Evolutionary conservation across 2,329 filamentous ascomycete genomes (phyloP), one percentile per base, ranked within the genome.

Genomic region (Hymenoscyphus fraxineus): DNA sequence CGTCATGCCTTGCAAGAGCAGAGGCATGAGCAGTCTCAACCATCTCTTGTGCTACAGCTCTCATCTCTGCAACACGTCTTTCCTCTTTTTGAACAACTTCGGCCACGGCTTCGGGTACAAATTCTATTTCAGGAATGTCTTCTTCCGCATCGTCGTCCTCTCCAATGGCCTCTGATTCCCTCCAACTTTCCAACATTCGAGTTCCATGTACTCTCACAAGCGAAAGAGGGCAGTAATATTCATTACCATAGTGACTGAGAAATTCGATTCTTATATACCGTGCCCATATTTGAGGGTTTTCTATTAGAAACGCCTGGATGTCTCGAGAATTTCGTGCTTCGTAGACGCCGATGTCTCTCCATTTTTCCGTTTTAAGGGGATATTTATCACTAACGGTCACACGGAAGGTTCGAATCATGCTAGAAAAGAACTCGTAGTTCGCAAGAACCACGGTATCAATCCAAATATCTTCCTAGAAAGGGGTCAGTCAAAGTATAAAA

Each of bases 401-500:
- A 60, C 91, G 85, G 76, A 99, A 97, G 58, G 88, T 90, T 61
- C 93, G 89, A 71, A 98, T 91, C 84, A 96, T 97, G 75, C 93
- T 97, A 63, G 93, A 97, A 81, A 99, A 99, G 80, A 99, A 99
- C 77, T 99, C 95, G 72, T 96, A 99, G 76, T 99, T 99, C 67
- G 94, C 95, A 62, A 99, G 83, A n/a, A 98, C 95, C 51, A 99
- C 83, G 0, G 95, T 99, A 75, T 99, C 95, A 65, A 99, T 90
- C 56, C 96, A 83, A 64, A 89, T 86, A 64, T 88, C 86, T 73
- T 75, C 73, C 73, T 75, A 64, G 15, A 60, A 22, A 19, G 22
- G 1, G 55, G 58, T 74, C 66, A 73, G 68, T 59, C 56, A 38
- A 7, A 3, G 19, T 51, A 51, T 61, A 6, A 7, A 10, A 9